Evolutionary conservation across 192 early-diverging fungal species (phyloP).

Genomic region (Haplosporangium gracile): DNA sequence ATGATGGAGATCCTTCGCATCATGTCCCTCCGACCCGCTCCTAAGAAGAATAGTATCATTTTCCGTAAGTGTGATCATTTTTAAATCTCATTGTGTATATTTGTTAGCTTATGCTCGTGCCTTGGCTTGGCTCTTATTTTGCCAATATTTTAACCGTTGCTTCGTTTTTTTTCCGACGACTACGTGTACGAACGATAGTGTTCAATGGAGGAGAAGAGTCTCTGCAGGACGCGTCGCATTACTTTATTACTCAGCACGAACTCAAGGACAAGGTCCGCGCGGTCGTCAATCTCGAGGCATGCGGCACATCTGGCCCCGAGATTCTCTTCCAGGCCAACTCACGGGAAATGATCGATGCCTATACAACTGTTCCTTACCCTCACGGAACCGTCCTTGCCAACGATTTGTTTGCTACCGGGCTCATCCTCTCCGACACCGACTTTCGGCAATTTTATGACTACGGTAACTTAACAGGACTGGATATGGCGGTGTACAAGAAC

Average conservation of each 20-base stretch:
- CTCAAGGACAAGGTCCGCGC: slow-evolving; percentile 66
- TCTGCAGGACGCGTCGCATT: slow-evolving; percentile 78
- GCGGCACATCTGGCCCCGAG: slow-evolving; percentile 72
- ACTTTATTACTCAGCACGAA: slow-evolving; percentile 72
- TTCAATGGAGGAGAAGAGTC: slow-evolving; percentile 76
- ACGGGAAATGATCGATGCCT: slow-evolving; percentile 73
- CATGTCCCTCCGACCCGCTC: slow-evolving; percentile 54
- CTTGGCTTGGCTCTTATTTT: neutral
- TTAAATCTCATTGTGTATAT: neutral
- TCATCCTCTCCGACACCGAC: slow-evolving; percentile 81
- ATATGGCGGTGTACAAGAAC: slow-evolving; percentile 80
- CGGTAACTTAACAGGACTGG: slow-evolving; percentile 71
- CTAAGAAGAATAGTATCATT: slow-evolving; percentile 61
- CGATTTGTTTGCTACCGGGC: slow-evolving; percentile 66
- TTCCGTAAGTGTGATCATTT: slow-evolving; percentile 57
- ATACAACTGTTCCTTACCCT: slow-evolving; percentile 68
- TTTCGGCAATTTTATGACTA: slow-evolving; percentile 80
- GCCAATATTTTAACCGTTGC: neutral
- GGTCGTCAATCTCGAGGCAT: slow-evolving; percentile 79
- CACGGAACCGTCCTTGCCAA: slow-evolving; percentile 73
- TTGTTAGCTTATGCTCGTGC: neutral
- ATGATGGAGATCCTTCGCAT: slow-evolving; percentile 76
- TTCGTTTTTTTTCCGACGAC: neutral
- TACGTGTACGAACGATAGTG: neutral
- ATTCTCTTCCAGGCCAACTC: slow-evolving; percentile 83